Evolutionary conservation across 148 eudicot genomes (phyloP).

Genomic region (Rhododendron molle): DNA sequence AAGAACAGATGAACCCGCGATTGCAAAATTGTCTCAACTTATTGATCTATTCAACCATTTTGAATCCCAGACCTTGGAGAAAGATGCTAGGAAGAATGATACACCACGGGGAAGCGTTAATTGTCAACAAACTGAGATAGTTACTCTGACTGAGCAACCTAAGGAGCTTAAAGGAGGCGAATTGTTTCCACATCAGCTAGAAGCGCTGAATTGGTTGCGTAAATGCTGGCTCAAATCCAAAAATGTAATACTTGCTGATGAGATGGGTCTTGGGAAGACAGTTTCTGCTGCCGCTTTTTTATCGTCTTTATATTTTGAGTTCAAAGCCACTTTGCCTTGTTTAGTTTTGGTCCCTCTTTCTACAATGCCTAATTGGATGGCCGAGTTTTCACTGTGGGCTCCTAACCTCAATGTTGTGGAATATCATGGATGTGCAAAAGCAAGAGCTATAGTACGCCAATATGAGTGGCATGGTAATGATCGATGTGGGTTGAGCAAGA

Average conservation of each 20-base stretch:
- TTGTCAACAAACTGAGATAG: constrained; percentile 48
- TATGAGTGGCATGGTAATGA: constrained; percentile 83
- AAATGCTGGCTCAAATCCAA: constrained; percentile 89
- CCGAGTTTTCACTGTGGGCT: constrained; percentile 91
- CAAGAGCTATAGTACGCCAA: constrained; percentile 73
- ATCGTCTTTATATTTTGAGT: constrained; percentile 74
- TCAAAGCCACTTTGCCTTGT: constrained; percentile 76
- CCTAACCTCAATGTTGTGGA: constrained; percentile 92
- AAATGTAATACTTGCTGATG: constrained; percentile 97
- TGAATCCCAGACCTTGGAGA: constrained; percentile 55
- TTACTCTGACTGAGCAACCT: constrained; percentile 77
- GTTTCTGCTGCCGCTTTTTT: constrained; percentile 87
- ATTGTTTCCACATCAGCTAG: constrained; percentile 91
- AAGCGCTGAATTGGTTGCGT: constrained; percentile 97
- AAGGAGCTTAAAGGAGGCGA: constrained; percentile 77
- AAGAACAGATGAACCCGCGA: constrained; percentile 63
- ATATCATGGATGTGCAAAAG: constrained; percentile 86
- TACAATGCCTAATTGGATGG: constrained; percentile 99
- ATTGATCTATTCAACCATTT: constrained; percentile 57
- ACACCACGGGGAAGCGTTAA: constrained; percentile 28
- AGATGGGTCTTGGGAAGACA: constrained; percentile 99
- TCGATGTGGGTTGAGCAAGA: constrained; percentile 42
- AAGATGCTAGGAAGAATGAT: constrained; percentile 44
- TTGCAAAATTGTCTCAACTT: constrained; percentile 43
- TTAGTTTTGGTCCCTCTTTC: constrained; percentile 96